Base-by-base conservation (phyloP, 2,329 filamentous ascomycete species). In the Elsinoe australis region DNA sequence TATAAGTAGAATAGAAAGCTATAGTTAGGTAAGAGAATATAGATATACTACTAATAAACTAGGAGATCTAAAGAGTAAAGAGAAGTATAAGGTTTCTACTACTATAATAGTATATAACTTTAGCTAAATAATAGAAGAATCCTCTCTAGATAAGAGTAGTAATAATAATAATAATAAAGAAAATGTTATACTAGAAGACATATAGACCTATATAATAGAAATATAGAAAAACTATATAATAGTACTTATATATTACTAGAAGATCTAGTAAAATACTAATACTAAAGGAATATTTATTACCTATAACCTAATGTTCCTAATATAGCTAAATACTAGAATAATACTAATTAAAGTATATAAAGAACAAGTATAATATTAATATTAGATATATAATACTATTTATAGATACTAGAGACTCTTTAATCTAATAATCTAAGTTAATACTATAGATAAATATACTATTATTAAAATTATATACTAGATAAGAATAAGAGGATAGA, bases 191-290 rank as follows among this genome's bases (percentile, higher is more conserved):
- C 33, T 35, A n/a, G 6, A 35, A 18, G 33, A 35, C 6, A 14
- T 35, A 18, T 14, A n/a, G 17, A 14, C 33, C 8, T 35, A 35
- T 15, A 6, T 35, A 6, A 35, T 14, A 7, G 14, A 14, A 14
- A 35, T 35, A 18, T 35, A 35, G 33, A 35, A 14, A 35, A 35
- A n/a, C 17, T 35, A 35, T 18, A 35, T 35, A 18, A 35, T 35
- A 18, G 14, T 35, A 7, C 14, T 8, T 14, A 35, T 18, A 6
- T 35, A 35, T 18, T 35, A 35, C 33, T 35, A 18, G 33, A 7
- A 35, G 6, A 18, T 6, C 6, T 35, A 8, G 8, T n/a, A 35
- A n/a, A n/a, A n/a, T n/a, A n/a, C n/a, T n/a, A n/a, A 6, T 35
- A 35, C 14, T 35, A 35, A 6, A 7, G 14, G 33, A 7, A 35